Conservation (phyloP, 2,329 filamentous ascomycete genomes). For the Ustulina deusta region DNA sequence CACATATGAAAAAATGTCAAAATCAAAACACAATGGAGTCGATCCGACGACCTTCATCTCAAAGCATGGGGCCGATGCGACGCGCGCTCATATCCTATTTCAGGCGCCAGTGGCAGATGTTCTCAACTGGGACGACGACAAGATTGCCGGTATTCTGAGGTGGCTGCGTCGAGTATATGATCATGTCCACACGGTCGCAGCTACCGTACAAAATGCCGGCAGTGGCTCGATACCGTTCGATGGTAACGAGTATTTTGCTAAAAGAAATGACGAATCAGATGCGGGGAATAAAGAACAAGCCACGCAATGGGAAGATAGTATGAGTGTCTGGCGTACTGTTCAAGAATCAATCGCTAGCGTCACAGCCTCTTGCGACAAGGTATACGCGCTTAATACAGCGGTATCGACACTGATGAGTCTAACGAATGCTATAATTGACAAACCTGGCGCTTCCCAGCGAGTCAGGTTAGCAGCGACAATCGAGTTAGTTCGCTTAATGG, state of each 20-base stretch:
- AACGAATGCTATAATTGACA: conserved; percentile 74
- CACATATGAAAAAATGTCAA: conserved; percentile 92
- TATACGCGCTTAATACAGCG: conserved; percentile 84
- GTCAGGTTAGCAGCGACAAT: conserved; percentile 64
- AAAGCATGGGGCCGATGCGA: conserved; percentile 84
- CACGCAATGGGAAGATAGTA: conserved; percentile 59
- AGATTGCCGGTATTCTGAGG: conserved; percentile 83
- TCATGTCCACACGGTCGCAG: conserved; percentile 57
- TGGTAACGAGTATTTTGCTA: conserved; percentile 55
- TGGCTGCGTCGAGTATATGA: conserved; percentile 80
- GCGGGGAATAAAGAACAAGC: conserved; percentile 47
- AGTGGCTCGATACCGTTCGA: conserved; percentile 34
- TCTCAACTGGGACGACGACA: conserved; percentile 87
- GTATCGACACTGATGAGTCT: conserved; percentile 86
- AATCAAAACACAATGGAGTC: conserved; percentile 93
- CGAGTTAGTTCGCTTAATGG: conserved; percentile 76
- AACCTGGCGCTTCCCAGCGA: conserved; percentile 55
- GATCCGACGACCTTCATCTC: conserved; percentile 80
- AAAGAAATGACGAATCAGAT: conserved; percentile 47
- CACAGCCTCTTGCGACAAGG: conserved; percentile 74
- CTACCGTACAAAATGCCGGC: conserved; percentile 16
- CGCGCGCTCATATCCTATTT: conserved; percentile 88
- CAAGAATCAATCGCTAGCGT: conserved; percentile 76
- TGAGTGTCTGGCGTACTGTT: conserved; percentile 71
- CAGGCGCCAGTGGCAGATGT: conserved; percentile 86